phyloP scores from a whole-genome alignment of 306 rosid genomes.

The Gastrolobium villosum region DNA sequence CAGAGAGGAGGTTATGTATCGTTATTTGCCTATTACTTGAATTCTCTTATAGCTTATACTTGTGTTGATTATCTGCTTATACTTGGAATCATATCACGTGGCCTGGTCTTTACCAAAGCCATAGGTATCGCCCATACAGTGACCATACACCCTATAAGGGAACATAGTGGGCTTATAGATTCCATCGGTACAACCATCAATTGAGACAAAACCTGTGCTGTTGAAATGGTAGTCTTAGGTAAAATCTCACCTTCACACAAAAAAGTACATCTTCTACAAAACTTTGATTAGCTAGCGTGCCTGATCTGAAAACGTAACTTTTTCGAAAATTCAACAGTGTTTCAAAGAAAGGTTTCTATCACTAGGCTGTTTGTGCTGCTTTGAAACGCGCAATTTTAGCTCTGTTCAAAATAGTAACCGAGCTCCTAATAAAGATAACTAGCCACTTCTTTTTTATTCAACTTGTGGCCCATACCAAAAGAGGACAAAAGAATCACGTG shows the following conservation, averaged over 20 bases:
- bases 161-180: too few species aligned
- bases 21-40: too few species aligned
- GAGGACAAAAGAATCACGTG: constrained; percentile 45
- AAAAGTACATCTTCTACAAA: neutral
- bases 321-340: constrained; percentile 2
- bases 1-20: too few species aligned
- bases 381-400: constrained; percentile 29
- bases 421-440: constrained; percentile 22
- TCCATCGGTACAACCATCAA: too few species aligned
- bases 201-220: constrained; percentile 42
- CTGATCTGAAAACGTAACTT: constrained; percentile 20
- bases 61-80: too few species aligned
- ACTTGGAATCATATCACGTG: too few species aligned
- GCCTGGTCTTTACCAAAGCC: too few species aligned
- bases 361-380: neutral
- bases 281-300: constrained; percentile 33
- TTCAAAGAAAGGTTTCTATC: neutral
- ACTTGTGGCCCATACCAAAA: constrained; percentile 7
- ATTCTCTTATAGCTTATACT: too few species aligned
- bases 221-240: constrained; percentile 25
- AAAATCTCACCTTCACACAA: constrained; percentile 15
- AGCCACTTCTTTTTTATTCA: constrained; percentile 17
- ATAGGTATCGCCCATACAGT: too few species aligned
- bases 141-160: too few species aligned
- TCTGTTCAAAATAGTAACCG: constrained; percentile 2